Conservation (phyloP, 805 yeast species). For the Suhomyces emberorum region DNA sequence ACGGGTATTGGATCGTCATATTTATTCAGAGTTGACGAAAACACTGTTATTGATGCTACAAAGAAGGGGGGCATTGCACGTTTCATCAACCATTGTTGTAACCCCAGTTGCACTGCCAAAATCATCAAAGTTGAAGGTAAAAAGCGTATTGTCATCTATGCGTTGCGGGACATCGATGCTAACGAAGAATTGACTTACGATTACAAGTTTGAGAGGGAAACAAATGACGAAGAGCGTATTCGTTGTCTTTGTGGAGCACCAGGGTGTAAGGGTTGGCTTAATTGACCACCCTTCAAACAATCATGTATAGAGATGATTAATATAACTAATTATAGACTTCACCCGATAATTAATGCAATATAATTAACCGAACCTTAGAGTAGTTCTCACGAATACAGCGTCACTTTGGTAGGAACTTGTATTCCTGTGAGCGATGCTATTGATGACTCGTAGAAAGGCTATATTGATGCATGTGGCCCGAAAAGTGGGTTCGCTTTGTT, state of each 20-base stretch:
- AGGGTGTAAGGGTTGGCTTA: constrained; percentile 88
- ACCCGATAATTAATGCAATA: too few species aligned
- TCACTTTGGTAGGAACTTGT: too few species aligned
- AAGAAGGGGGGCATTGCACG: constrained; percentile 96
- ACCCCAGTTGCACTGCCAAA: constrained; percentile 96
- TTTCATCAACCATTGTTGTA: constrained; percentile 95
- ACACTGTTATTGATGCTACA: constrained; percentile 95
- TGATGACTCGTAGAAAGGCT: too few species aligned
- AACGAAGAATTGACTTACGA: constrained; percentile 95
- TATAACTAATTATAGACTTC: too few species aligned
- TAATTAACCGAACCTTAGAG: too few species aligned
- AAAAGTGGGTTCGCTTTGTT: too few species aligned
- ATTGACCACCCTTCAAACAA: too few species aligned
- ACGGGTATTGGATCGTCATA: constrained; percentile 96
- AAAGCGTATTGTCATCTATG: constrained; percentile 92
- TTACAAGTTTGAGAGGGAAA: constrained; percentile 90
- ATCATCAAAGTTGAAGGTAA: constrained; percentile 93
- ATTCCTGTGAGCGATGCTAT: too few species aligned
- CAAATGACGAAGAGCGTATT: constrained; percentile 81
- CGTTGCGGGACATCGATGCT: constrained; percentile 79
- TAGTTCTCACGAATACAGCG: too few species aligned
- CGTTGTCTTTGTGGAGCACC: constrained; percentile 95
- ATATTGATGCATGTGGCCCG: too few species aligned
- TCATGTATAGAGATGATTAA: too few species aligned
- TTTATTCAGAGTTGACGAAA: constrained; percentile 87